Evolutionary conservation across 2,329 filamentous ascomycete genomes (phyloP).

Genomic region (Penicillium olsonii): DNA sequence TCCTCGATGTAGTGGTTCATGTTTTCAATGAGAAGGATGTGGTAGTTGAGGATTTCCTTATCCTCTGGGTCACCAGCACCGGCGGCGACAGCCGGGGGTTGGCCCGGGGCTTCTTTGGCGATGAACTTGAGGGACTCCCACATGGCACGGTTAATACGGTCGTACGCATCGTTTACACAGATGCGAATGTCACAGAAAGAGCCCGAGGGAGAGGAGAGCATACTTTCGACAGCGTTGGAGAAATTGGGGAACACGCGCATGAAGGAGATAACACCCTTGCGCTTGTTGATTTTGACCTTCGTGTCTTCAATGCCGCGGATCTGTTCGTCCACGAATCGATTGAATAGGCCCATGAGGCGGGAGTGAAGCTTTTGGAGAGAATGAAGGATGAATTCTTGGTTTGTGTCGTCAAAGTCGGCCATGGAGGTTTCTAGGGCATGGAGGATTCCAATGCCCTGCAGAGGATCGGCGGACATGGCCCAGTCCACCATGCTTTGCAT

Average conservation of each 20-base stretch:
- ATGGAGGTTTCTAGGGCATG: conserved; percentile 78
- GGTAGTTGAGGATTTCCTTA: conserved; percentile 95
- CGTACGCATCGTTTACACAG: conserved; percentile 83
- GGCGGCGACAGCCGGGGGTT: conserved; percentile 55
- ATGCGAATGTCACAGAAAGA: conserved; percentile 68
- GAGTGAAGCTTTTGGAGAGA: conserved; percentile 78
- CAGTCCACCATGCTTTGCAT: conserved; percentile 80
- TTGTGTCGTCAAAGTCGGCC: conserved; percentile 78
- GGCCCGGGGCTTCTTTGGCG: conserved; percentile 66
- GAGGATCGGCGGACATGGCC: conserved; percentile 75
- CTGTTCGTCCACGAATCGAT: conserved; percentile 90
- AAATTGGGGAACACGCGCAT: conserved; percentile 92
- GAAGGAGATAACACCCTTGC: conserved; percentile 93
- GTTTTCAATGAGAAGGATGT: conserved; percentile 96
- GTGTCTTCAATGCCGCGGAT: conserved; percentile 95
- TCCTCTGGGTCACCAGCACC: conserved; percentile 72
- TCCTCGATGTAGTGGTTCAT: conserved; percentile 98
- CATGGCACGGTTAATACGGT: conserved; percentile 89
- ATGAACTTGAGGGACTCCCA: conserved; percentile 97
- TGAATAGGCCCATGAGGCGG: conserved; percentile 73
- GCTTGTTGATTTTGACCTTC: conserved; percentile 98
- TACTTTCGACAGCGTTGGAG: conserved; percentile 78
- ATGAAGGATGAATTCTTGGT: conserved; percentile 85
- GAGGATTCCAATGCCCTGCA: conserved; percentile 90
- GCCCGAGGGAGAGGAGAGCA: conserved; percentile 62